Conservation (phyloP, 352 stramenopile species). For the Globisporangium apiculatum region DNA sequence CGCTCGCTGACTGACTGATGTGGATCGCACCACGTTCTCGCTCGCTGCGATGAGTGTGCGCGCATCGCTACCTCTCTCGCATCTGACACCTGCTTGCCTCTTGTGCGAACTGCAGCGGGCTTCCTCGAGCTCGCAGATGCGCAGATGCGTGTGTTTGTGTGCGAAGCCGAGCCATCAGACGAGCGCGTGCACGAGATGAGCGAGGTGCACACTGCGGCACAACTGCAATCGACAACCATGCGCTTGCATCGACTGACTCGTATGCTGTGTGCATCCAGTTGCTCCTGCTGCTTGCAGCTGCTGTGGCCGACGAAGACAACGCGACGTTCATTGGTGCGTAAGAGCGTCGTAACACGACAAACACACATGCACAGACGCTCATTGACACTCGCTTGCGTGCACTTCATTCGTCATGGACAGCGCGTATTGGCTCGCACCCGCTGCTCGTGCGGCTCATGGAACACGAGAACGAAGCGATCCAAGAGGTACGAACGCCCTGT, state of each 20-base stretch:
- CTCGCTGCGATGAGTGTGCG: background rate
- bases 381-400: background rate
- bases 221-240: no score
- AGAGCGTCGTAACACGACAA: background rate
- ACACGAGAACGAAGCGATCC: slow-evolving; percentile 64
- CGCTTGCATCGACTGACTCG: background rate
- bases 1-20: background rate
- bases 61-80: background rate
- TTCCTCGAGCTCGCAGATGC: slow-evolving; percentile 50
- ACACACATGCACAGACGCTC: background rate
- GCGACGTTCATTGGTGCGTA: slow-evolving; percentile 60
- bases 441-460: slow-evolving; percentile 75
- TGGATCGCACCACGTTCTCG: background rate
- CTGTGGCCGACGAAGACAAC: slow-evolving; percentile 76
- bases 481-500: slow-evolving; percentile 32
- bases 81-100: slow-evolving; percentile 1
- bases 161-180: slow-evolving; percentile 14
- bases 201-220: slow-evolving; percentile 24
- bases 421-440: slow-evolving; percentile 53
- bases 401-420: slow-evolving; percentile 13
- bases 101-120: slow-evolving; percentile 27
- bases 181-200: slow-evolving; percentile 30
- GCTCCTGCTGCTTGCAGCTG: slow-evolving; percentile 42
- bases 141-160: slow-evolving; percentile 40
- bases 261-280: slow-evolving; percentile 14